These are phyloP conservation scores for Theileria parva DNA, from an alignment of 169 alveolate species.

Conservation along the genomic window DNA sequence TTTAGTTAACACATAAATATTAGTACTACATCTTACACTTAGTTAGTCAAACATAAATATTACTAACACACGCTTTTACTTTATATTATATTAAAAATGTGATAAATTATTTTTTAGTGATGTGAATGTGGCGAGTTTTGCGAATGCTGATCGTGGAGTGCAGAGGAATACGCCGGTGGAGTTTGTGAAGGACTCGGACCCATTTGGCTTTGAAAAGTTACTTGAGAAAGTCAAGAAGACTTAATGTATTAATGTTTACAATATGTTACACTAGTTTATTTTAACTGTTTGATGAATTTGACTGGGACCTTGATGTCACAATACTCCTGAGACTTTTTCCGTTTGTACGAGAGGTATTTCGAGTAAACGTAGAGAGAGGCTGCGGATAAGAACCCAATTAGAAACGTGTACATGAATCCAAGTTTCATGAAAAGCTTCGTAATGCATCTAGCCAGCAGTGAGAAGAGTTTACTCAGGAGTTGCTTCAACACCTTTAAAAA, in stretches of 20 bases:
- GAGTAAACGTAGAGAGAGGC: neutral
- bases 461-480: neutral
- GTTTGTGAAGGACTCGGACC: slow-evolving; percentile 85
- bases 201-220: slow-evolving; percentile 85
- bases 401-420: neutral
- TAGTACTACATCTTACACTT: neutral
- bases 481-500: neutral
- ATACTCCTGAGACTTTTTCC: neutral
- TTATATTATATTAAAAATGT: neutral
- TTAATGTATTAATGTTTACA: slow-evolving; percentile 2
- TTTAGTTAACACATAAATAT: slow-evolving; percentile 1
- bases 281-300: neutral
- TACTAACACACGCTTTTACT: slow-evolving; percentile 49
- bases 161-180: slow-evolving; percentile 85
- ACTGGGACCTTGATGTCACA: neutral
- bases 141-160: slow-evolving; percentile 68
- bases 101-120: slow-evolving; percentile 42
- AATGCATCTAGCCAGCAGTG: neutral
- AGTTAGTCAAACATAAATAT: slow-evolving; percentile 3
- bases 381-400: neutral
- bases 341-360: neutral
- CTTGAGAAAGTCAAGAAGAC: slow-evolving; percentile 83
- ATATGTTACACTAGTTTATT: neutral
- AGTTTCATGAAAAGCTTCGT: neutral
- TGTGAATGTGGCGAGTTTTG: slow-evolving; percentile 75